phyloP scores from a whole-genome alignment of 371 early-diverging fungal genomes.

The Chytridiales sp. region DNA sequence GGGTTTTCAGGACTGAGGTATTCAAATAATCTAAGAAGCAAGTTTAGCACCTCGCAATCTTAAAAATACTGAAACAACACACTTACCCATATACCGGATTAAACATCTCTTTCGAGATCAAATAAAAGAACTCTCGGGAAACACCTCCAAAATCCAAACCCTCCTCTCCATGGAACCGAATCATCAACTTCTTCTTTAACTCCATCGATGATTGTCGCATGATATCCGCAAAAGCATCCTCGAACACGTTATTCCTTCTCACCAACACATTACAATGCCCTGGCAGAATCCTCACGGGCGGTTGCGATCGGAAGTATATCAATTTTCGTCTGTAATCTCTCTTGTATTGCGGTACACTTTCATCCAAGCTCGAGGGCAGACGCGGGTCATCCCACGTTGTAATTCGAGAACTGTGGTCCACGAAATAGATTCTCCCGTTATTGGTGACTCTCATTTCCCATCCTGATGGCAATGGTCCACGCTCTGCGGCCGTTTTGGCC shows the following conservation, averaged over 20 bases:
- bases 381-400: constrained; percentile 83
- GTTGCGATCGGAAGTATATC: constrained; percentile 93
- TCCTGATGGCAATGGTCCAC: constrained; percentile 88
- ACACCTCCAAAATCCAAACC: constrained; percentile 98
- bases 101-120: constrained; percentile 97
- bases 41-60: not conserved
- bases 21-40: constrained; percentile 80
- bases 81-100: constrained; percentile 84
- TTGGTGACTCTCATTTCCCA: constrained; percentile 95
- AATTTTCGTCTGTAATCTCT: constrained; percentile 95
- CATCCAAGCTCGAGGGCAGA: constrained; percentile 87
- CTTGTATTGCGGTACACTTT: constrained; percentile 96
- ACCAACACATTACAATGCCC: constrained; percentile 94
- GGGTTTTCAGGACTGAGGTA: constrained; percentile 94
- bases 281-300: constrained; percentile 80
- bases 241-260: constrained; percentile 83
- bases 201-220: constrained; percentile 85
- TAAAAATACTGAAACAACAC: not conserved
- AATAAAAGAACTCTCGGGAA: constrained; percentile 89
- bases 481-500: constrained; percentile 66
- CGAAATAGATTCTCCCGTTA: constrained; percentile 72
- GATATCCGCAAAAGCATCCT: constrained; percentile 90
- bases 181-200: constrained; percentile 92
- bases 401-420: constrained; percentile 45
- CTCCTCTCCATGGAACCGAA: constrained; percentile 97